These are phyloP conservation scores for Cytospora mali DNA, from an alignment of 2,329 filamentous ascomycete species.

Conservation along the genomic window DNA sequence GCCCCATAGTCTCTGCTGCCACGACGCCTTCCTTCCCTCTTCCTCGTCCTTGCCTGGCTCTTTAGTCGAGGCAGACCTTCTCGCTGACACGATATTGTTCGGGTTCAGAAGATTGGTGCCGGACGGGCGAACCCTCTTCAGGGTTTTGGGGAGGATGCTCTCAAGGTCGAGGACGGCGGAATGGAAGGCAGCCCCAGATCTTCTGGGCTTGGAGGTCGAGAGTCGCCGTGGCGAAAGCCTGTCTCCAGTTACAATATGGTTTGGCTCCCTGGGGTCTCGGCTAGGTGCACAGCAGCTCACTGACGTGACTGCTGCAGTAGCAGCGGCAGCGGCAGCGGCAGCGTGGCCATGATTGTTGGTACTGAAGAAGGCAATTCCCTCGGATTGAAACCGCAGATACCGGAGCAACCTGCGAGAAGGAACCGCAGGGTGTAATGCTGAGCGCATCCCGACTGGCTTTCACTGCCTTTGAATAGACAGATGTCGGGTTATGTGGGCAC, in stretches of 20 bases:
- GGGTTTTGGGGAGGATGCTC: constrained; percentile 33
- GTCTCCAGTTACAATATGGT: background rate
- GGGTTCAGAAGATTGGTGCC: constrained; percentile 6
- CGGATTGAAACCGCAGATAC: constrained; percentile 73
- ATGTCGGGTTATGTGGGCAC: constrained; percentile 14
- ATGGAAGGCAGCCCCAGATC: constrained; percentile 25
- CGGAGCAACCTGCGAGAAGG: constrained; percentile 65
- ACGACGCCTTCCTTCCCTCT: constrained; percentile 38
- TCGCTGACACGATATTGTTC: constrained; percentile 27
- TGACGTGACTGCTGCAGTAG: background rate
- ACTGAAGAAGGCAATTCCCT: constrained; percentile 56
- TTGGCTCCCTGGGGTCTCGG: background rate
- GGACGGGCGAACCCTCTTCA: constrained; percentile 24
- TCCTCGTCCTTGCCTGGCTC: constrained; percentile 29
- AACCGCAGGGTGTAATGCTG: constrained; percentile 47
- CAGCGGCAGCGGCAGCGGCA: constrained; percentile 5
- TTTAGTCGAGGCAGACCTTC: constrained; percentile 36
- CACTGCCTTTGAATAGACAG: constrained; percentile 1
- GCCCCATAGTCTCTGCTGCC: constrained; percentile 55
- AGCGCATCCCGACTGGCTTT: constrained; percentile 44
- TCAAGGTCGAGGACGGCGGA: constrained; percentile 32
- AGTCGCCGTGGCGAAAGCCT: background rate
- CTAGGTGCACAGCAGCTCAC: constrained; percentile 3
- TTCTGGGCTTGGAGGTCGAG: constrained; percentile 14
- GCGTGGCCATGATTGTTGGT: constrained; percentile 41